Base-by-base conservation (phyloP, 2,329 filamentous ascomycete species). In the Colletotrichum tabaci region DNA sequence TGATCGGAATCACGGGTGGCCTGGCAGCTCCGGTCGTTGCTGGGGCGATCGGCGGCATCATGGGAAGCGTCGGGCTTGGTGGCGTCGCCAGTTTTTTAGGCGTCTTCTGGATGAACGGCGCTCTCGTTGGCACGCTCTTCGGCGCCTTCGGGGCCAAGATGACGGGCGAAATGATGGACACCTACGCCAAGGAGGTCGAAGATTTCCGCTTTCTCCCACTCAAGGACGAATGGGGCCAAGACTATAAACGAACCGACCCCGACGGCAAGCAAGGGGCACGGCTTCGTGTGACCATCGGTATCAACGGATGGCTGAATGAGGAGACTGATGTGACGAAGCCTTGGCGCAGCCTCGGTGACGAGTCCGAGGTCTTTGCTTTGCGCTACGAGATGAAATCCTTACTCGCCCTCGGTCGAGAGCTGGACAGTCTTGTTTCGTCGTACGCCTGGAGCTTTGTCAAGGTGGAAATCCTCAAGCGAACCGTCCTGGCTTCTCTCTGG, bases 1-100 rank as follows among this genome's bases (percentile, higher is more conserved):
- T 98, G 1, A 95, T 98, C n/a, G 95, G 95, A 7, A 89, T 98
- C 4, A 98, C 95, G 0, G 95, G 95, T 21, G 95, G 95, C 2
- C 86, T 98, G n/a, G 95, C 95, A 1, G 95, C 95, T 0, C 95
- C 95, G 0, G 85, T 97, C 0, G 92, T 98, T 16, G 95, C 95
- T 4, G 95, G 94, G 4, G 94, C 94, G 0, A 87, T 98, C 16
- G 95, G 95, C 2, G 92, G 92, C 0, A 87, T 98, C 2, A 94
- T 98, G 89, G 94, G 94, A 16, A 93, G 93, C 0, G 87, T 98
- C 1, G 95, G 95, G 0, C 85, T 98, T 0, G 95, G 94, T 26
- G 94, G 94, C 0, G 93, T 96, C 2, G 95, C 94, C 4, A 94
- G 93, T 52, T 97, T 97, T 76, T 83, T 98, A 3, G 95, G 95